phyloP scores from a whole-genome alignment of 441 rosid genomes.

The Pelargonium australe region DNA sequence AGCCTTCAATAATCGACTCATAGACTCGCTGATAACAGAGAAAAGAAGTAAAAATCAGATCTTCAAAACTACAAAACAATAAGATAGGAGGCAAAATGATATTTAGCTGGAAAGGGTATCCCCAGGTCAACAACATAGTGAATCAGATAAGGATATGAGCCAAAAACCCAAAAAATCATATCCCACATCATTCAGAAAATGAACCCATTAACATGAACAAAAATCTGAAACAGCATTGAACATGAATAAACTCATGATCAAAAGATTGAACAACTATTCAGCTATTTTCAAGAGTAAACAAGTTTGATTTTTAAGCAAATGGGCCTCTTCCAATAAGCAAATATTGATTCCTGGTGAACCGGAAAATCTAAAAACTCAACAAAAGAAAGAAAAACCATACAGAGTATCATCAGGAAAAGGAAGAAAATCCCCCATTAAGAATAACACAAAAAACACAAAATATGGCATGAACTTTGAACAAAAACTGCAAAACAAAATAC shows the following conservation, averaged over 20 bases:
- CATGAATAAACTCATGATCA: constrained; percentile 1
- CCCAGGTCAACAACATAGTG: constrained; percentile 2
- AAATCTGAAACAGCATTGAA: constrained; percentile 19
- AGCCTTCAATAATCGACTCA: constrained; percentile 18
- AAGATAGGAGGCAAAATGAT: neutral
- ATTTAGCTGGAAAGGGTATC: neutral
- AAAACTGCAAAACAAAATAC: constrained; percentile 1
- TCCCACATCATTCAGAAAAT: constrained; percentile 6
- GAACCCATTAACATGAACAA: neutral
- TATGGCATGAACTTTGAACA: constrained; percentile 2
- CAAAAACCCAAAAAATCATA: neutral
- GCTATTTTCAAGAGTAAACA: constrained; percentile 13
- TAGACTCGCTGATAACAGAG: constrained; percentile 13
- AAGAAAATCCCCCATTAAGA: neutral
- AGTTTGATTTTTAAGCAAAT: constrained; percentile 24
- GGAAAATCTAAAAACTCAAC: neutral
- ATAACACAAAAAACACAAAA: neutral
- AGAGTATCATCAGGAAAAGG: neutral
- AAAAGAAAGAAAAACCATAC: neutral
- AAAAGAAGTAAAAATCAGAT: constrained; percentile 19
- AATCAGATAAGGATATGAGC: neutral
- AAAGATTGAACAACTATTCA: neutral
- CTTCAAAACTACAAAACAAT: constrained; percentile 14
- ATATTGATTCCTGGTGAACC: constrained; percentile 7
- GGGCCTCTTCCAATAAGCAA: constrained; percentile 23